These are phyloP conservation scores for Trichoderma sp. DNA, from an alignment of 2,329 filamentous ascomycete species.

Conservation along the genomic window DNA sequence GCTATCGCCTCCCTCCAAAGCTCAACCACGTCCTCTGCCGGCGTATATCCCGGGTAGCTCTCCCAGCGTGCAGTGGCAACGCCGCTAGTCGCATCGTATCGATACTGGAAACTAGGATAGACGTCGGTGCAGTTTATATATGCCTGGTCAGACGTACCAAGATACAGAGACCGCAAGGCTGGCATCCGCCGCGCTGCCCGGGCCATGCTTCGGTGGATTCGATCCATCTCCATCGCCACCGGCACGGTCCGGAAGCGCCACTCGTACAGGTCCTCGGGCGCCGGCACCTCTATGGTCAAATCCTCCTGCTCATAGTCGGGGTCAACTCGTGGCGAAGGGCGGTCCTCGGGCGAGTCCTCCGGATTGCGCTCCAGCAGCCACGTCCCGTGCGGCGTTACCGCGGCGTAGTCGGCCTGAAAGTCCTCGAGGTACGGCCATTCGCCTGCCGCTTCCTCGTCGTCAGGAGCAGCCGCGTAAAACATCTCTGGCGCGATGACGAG, in stretches of 20 bases:
- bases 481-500: not conserved
- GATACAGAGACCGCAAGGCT: not conserved
- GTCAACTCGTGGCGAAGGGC: not conserved
- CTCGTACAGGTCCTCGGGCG: not conserved
- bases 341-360: not conserved
- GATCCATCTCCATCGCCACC: not conserved
- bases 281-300: not conserved
- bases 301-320: not conserved
- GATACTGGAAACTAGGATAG: not conserved
- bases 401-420: not conserved
- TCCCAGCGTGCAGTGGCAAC: not conserved
- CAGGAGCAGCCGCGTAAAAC: not conserved
- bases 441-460: not conserved
- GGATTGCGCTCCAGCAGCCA: not conserved
- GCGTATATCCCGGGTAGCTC: not conserved
- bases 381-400: not conserved
- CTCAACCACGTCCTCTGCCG: not conserved
- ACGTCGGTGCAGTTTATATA: not conserved
- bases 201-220: not conserved
- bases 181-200: not conserved
- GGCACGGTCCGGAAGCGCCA: not conserved
- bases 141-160: not conserved
- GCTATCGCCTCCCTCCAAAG: not conserved
- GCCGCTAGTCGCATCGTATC: not conserved
- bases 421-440: not conserved